Base-by-base conservation (phyloP, 495 filamentous ascomycete species). In the Penicillium lagena region DNA sequence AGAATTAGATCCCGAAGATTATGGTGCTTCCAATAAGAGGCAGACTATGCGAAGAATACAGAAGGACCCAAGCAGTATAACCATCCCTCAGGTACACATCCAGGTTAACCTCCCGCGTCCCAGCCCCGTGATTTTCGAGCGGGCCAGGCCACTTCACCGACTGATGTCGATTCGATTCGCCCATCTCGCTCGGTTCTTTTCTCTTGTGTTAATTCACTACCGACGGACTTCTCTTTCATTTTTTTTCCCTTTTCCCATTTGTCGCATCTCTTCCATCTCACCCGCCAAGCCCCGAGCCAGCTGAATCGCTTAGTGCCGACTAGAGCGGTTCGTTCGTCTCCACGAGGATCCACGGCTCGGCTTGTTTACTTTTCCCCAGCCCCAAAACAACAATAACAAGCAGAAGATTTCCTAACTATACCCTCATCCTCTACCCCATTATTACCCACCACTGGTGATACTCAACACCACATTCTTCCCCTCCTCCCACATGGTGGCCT, bases 321-420 rank as follows among this genome's bases (percentile, higher is more conserved):
- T 22, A 22, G 22, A 22, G 22, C 22, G 32, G 32, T 34, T 34
- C 30, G 30, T 32, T 17, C 9, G 13, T 7, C 17, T 29, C 38
- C 13, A 22, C 12, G 52, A 54, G 61, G 62, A 66, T 63, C 64
- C 64, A 70, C 59, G 64, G 60, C 60, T 70, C 67, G 64, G 66
- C 61, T 69, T 34, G 50, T 51, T 46, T 62, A 60, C 54, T 58
- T 62, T 62, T 57, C 54, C 47, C 42, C 9, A 22, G 22, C 43
- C 48, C 55, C 39, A 58, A 60, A 59, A 56, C 59, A 56, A 58
- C 48, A 56, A 58, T 52, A 54, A 62, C 56, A 54, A 51, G 45
- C 37, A 35, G 17, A 39, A 49, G 35, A 46, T 34, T 45, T 45
- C 40, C 41, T 31, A 44, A 39, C 35, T 37, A 39, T 14, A 37